Percentiles rank a stretch among this genome's conserved stretches.
phyloP scores from a whole-genome alignment of 805 yeast genomes.

The Isabelozyma heimii region DNA sequence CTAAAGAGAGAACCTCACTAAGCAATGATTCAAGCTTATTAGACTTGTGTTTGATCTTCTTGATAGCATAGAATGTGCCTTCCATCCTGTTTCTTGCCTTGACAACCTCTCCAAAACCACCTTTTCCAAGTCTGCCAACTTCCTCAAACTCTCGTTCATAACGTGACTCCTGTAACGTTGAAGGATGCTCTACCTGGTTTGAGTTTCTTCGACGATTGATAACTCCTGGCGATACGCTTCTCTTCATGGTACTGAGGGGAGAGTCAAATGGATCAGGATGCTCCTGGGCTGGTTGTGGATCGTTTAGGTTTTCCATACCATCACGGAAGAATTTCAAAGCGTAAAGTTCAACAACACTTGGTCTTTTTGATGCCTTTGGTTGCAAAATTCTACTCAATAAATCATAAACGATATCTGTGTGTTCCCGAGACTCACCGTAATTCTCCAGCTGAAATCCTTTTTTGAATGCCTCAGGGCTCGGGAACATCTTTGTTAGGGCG shows the following conservation, averaged over 20 bases:
- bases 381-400: constrained; percentile 67
- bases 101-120: constrained; percentile 98
- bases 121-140: constrained; percentile 84
- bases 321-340: constrained; percentile 82
- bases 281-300: not conserved
- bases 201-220: constrained; percentile 21
- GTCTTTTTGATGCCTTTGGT: constrained; percentile 63
- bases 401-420: constrained; percentile 62
- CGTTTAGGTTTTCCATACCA: constrained; percentile 32
- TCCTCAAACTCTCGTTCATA: constrained; percentile 95
- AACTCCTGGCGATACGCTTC: constrained; percentile 9
- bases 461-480: constrained; percentile 42
- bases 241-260: not conserved
- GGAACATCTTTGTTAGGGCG: constrained; percentile 58
- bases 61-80: constrained; percentile 92
- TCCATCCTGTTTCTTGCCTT: constrained; percentile 91
- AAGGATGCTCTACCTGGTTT: constrained; percentile 8
- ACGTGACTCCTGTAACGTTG: constrained; percentile 33
- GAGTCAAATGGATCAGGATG: not conserved
- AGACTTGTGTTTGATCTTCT: constrained; percentile 81
- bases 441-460: constrained; percentile 19
- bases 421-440: constrained; percentile 62
- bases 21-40: constrained; percentile 76
- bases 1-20: constrained; percentile 88
- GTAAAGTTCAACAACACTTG: constrained; percentile 79